Conservation (phyloP, 1,284 basidiomycete species). For the Ganoderma resinaceum region DNA sequence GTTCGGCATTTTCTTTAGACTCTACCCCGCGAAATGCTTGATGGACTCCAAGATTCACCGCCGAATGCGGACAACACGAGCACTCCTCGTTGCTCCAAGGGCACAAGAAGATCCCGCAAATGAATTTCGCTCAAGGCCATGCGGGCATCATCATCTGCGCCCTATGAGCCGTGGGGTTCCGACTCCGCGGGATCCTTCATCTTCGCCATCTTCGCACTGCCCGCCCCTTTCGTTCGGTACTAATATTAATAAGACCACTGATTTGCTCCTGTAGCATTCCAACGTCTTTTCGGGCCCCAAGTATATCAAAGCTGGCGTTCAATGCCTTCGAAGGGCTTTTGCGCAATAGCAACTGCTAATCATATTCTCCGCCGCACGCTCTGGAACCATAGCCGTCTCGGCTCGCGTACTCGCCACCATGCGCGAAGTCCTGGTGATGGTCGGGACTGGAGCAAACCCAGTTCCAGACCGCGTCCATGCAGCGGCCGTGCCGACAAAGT, state of each 20-base stretch:
- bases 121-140: constrained; percentile 46
- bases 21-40: constrained; percentile 60
- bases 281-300: constrained; percentile 56
- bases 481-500: constrained; percentile 49
- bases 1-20: constrained; percentile 55
- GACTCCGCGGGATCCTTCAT: constrained; percentile 55
- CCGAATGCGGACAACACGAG: constrained; percentile 61
- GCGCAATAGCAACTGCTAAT: constrained; percentile 50
- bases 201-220: constrained; percentile 56
- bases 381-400: constrained; percentile 53
- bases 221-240: constrained; percentile 25
- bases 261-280: constrained; percentile 46
- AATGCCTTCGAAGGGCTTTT: constrained; percentile 53
- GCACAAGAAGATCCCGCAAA: neutral
- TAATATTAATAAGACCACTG: neutral
- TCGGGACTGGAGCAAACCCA: constrained; percentile 58
- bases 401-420: constrained; percentile 48
- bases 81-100: constrained; percentile 9
- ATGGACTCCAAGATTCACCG: constrained; percentile 65
- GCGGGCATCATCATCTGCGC: constrained; percentile 59
- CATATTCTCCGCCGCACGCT: constrained; percentile 58
- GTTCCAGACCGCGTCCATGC: constrained; percentile 49
- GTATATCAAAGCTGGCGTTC: constrained; percentile 46
- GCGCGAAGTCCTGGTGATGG: constrained; percentile 55
- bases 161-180: constrained; percentile 56